Evolutionary conservation across 129 eudicot genomes (phyloP), one percentile per base, ranked within the genome.

Genomic region (Logfia minima): DNA sequence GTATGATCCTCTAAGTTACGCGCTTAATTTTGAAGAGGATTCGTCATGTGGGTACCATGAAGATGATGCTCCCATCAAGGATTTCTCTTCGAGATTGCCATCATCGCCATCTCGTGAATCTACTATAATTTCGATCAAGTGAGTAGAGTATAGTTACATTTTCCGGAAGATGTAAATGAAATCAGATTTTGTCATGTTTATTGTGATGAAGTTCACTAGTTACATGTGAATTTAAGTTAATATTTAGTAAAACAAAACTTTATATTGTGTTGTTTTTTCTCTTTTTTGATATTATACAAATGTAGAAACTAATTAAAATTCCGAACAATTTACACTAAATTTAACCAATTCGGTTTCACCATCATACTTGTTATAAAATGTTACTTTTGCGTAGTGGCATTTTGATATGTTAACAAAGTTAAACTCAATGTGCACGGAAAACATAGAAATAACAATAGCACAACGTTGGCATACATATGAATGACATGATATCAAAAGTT

Each of bases 1-100:
- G 63, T 92, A 92, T 86, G 96, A 92, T 55, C 90, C 92, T 8
- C 64, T 86, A 72, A 87, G 91, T 58, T 89, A 92, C 53, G 75
- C 92, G 10, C 86, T 85, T 67, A 89, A 92, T 77, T 92, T 89
- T 18, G 95, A 91, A 51, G 92, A 86, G 84, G 86, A 55, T 35
- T 80, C 55, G 55, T 43, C 43, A 32, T 37, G 41, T 43, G 51
- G 3, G 13, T 43, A 70, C 45, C 31, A 8, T 67, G 61, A 45
- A 21, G 89, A 86, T 39, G 92, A 81, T 60, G 70, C 72, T 19
- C 86, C 84, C 0, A 60, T 85, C 7, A 78, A 53, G 78, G 79
- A 64, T 72, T 88, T 86, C 75, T 52, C 86, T 18, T 61, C 86
- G n/a, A 39, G 90, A 39, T 67, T 88, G 56, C 90, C 92, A 35